Percentiles rank a stretch among this genome's conserved stretches.
phyloP scores from a whole-genome alignment of 495 filamentous ascomycete genomes.

The Neurospora sp. region DNA sequence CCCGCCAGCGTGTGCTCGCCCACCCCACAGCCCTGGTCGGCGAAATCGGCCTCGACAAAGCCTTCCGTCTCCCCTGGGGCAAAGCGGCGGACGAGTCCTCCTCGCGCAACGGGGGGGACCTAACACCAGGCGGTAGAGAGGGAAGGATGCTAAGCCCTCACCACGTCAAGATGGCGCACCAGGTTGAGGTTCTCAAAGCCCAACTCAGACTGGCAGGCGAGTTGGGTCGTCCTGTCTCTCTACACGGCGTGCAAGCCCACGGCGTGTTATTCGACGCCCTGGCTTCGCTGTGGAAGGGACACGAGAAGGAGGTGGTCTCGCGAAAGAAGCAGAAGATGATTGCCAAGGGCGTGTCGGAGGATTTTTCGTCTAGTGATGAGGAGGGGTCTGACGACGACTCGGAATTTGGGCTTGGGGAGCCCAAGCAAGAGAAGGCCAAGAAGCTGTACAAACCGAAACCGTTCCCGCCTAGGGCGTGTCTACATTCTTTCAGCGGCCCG shows the following conservation, averaged over 20 bases:
- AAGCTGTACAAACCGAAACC: constrained; percentile 32
- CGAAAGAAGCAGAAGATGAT: constrained; percentile 45
- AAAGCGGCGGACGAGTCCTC: constrained; percentile 8
- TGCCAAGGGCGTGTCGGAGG: constrained; percentile 31
- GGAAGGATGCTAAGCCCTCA: constrained; percentile 63
- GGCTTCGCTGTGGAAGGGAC: constrained; percentile 67
- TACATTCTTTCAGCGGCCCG: constrained; percentile 90
- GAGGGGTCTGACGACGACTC: constrained; percentile 21
- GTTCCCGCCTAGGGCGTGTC: constrained; percentile 83
- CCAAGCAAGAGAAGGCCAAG: neutral
- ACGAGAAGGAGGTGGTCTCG: constrained; percentile 60
- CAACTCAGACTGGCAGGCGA: constrained; percentile 83
- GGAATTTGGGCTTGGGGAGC: neutral
- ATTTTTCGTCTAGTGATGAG: constrained; percentile 33
- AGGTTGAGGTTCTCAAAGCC: constrained; percentile 61
- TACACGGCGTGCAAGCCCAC: constrained; percentile 89
- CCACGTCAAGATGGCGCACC: constrained; percentile 68
- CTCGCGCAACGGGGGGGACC: constrained; percentile 28
- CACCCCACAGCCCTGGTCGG: constrained; percentile 69
- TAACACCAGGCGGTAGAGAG: constrained; percentile 75
- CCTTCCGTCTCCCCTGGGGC: constrained; percentile 67
- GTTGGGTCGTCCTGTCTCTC: constrained; percentile 66
- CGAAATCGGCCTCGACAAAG: constrained; percentile 80
- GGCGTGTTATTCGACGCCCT: constrained; percentile 71
- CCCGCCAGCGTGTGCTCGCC: constrained; percentile 47